Base-by-base conservation (phyloP, 2,329 filamentous ascomycete species). In the Chlorencoelia australis region DNA sequence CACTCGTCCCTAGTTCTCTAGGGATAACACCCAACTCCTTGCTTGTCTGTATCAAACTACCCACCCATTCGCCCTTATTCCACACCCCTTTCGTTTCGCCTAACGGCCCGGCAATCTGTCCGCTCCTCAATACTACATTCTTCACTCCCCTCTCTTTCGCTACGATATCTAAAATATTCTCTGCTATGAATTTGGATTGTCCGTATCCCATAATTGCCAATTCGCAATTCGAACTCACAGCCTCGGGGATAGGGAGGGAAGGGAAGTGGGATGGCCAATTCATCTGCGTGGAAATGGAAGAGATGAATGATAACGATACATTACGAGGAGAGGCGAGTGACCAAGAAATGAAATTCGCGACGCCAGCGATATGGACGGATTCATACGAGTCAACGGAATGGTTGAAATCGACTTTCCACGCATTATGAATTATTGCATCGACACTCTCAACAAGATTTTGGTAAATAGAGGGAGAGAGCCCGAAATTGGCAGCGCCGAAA, bases 61-160 rank as follows among this genome's bases (percentile, higher is more conserved):
- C 15, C 16, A 33, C 16, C 67, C 71, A 77, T 42, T 79, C 74
- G 7, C 69, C 61, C 15, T 54, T 57, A 41, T 71, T 75, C 74
- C 74, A 79, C 17, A 48, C 44, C 0, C 71, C 72, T 9, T 19
- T 21, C n/a, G 51, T 37, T 8, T 39, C 50, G 11, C 57, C 52
- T 5, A 46, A 16, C 0, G 67, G 62, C 0, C 66, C 66, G 1
- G 54, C 64, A 30, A 71, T 62, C 49, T 71, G 69, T 0, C 66
- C 68, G 1, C 69, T 61, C 1, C 68, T 63, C 22, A 67, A 54
- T 8, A 63, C 48, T 4, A 59, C 59, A 1, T 58, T 53, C 1
- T 60, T 58, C 3, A 71, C 54, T 15, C 59, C 61, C 1, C 56
- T 56, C 14, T 48, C 46, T 0, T 53, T 50, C 1, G 61, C 59